Base-by-base conservation (phyloP, 306 rosid species). In the Malus asiatica region DNA sequence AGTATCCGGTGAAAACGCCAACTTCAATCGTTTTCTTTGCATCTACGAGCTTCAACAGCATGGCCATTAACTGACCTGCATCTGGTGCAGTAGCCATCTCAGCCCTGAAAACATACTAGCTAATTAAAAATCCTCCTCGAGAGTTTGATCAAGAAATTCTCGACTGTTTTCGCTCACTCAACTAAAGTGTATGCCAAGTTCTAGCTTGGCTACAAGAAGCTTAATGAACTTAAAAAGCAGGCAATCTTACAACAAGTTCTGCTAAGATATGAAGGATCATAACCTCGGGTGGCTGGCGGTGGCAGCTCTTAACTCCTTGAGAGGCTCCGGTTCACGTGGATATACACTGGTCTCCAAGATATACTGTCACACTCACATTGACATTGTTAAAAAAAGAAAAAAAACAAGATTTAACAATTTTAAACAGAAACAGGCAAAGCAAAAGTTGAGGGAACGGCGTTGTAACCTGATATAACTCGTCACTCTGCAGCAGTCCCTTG, bases 1-100 rank as follows among this genome's bases (percentile, higher is more conserved):
- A 87, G 77, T 90, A 88, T 68, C 93, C 88, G 22, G 91, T 85
- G 68, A 84, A 86, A 8, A 86, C 91, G 62, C 91, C 94, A 6
- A 87, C 71, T 82, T 87, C 89, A 77, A 87, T 86, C 0, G 91
- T 87, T 80, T 83, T 90, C 77, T 77, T 88, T 2, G 92, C 87
- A 78, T 84, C 79, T 57, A 84, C 35, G 11, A 90, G 32, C 68
- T 78, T 81, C 82, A 90, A 76, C 53, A 90, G 66, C 86, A 90
- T 42, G 52, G 81, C 76, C 14, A 88, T 48, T 20, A 90, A 70
- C 22, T 81, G 89, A 76, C 88, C 89, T 14, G 87, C 85, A 29
- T 88, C 90, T 14, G 92, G 90, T 6, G 76, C 61, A 25, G 85
- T 73, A 11, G 68, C 89, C 1, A 90, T 70, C 64, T 30, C 44